A percentile compares a stretch with the other conserved stretches of the same genome.
Conservation (phyloP, 257 asterid genomes). For the Ligustrum vulgare region DNA sequence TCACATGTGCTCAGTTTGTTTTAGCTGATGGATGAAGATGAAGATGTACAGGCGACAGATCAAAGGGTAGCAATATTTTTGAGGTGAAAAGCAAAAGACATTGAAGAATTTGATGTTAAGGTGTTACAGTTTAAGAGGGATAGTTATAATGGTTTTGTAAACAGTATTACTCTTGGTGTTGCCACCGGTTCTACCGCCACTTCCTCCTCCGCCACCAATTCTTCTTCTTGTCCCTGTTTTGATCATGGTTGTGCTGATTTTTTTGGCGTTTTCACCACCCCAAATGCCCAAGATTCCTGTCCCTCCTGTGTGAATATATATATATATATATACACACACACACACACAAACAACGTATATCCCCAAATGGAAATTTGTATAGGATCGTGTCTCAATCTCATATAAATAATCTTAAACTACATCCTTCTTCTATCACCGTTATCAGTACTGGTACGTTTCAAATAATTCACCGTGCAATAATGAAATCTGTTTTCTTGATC, state of each 20-base stretch:
- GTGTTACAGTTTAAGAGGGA: constrained; percentile 23
- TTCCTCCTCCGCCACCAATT: constrained; percentile 40
- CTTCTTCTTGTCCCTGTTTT: constrained; percentile 15
- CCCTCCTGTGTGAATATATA: not conserved
- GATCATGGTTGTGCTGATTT: constrained; percentile 11
- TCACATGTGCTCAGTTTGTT: not conserved
- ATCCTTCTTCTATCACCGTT: too few species aligned
- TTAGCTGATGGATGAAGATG: not conserved
- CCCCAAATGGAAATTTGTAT: too few species aligned
- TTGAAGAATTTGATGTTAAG: constrained; percentile 23
- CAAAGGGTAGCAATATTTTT: not conserved
- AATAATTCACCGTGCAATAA: not conserved
- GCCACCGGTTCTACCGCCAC: constrained; percentile 51
- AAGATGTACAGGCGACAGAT: not conserved
- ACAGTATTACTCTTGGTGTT: constrained; percentile 37
- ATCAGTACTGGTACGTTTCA: too few species aligned
- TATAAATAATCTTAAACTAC: too few species aligned
- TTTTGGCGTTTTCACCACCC: constrained; percentile 10
- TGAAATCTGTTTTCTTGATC: not conserved
- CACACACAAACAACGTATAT: too few species aligned
- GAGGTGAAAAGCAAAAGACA: constrained; percentile 14
- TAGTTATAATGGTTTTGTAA: constrained; percentile 27
- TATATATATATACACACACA: too few species aligned
- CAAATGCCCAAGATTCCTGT: not conserved
- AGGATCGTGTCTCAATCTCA: too few species aligned